Evolutionary conservation across 1,284 basidiomycete species (phyloP), one percentile per base, ranked within the genome.

Genomic region (Heterobasidion annosum): DNA sequence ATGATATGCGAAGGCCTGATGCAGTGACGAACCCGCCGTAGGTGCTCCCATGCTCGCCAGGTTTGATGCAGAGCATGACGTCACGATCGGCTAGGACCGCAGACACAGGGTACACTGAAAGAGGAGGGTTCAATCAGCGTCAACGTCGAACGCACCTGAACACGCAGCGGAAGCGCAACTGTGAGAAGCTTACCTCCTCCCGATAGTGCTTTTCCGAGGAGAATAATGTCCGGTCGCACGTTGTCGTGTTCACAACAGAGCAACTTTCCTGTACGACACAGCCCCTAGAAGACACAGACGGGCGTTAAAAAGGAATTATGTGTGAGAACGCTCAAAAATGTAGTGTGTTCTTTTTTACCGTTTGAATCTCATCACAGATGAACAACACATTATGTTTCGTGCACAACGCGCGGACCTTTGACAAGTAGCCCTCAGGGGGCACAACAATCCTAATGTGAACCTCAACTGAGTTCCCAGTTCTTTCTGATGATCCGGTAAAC

Each of bases 311-410:
- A 6, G 45, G 2, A 9, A 7, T 16, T 18, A 2, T 16, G 25
- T 16, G 45, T 9, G 25, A 47, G 45, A 32, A 54, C 42, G 45
- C 0, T 12, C 65, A 25, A 25, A 25, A 25, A 4, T 25, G 25
- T 25, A 25, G 25, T 25, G 25, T 25, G 18, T 18, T 18, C 18
- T 25, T 25, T 4, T 72, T 56, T 56, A 85, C 91, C 15, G 96
- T 98, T 72, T 99, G 96, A 60, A 99, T 95, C 71, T 99, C 96
- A 67, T 99, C 96, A 63, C 93, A 95, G 67, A 99, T 98, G 49
- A 99, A 76, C 16, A 99, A 77, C 0, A 98, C 93, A 59, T 98
- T 94, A 73, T 97, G 84, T 73, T 92, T 84, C 73, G 88, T 89
- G 82, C 97, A 99, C 18, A 98, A 77, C 58, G 81, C 84, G 54